phyloP scores from a whole-genome alignment of 2,329 filamentous ascomycete species.

The Penicillium hordei region DNA sequence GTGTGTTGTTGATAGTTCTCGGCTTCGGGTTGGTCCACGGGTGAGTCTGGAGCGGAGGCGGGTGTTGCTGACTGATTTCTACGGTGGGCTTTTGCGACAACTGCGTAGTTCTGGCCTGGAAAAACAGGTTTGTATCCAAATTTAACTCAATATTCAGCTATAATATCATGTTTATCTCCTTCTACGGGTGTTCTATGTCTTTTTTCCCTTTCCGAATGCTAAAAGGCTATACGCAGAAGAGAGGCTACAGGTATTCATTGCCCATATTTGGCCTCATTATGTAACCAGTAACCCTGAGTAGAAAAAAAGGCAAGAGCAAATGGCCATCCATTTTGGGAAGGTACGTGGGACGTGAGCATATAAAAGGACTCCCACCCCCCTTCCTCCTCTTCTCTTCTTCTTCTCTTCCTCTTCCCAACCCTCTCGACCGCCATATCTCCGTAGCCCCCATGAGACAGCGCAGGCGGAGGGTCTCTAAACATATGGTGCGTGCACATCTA shows the following conservation, averaged over 20 bases:
- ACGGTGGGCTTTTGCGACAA: neutral
- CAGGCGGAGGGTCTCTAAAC: neutral
- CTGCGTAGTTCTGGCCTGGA: neutral
- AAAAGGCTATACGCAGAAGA: too few species aligned
- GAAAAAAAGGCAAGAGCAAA: neutral
- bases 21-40: conserved; percentile 2
- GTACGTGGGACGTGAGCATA: neutral
- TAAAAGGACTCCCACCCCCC: neutral
- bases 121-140: too few species aligned
- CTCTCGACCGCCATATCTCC: neutral
- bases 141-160: too few species aligned
- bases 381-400: neutral
- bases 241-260: too few species aligned
- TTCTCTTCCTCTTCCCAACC: neutral
- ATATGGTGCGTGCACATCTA: neutral
- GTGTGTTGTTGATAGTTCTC: conserved; percentile 9
- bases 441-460: neutral
- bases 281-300: neutral
- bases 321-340: neutral
- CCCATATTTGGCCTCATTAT: too few species aligned
- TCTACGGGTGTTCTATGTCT: too few species aligned
- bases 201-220: too few species aligned
- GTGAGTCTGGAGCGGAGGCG: conserved; percentile 1
- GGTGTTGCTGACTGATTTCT: neutral
- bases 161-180: too few species aligned